A percentile compares a stretch with the other conserved stretches of the same genome.
phyloP scores from a whole-genome alignment of 2,329 filamentous ascomycete species.

The Xylaria sp. region DNA sequence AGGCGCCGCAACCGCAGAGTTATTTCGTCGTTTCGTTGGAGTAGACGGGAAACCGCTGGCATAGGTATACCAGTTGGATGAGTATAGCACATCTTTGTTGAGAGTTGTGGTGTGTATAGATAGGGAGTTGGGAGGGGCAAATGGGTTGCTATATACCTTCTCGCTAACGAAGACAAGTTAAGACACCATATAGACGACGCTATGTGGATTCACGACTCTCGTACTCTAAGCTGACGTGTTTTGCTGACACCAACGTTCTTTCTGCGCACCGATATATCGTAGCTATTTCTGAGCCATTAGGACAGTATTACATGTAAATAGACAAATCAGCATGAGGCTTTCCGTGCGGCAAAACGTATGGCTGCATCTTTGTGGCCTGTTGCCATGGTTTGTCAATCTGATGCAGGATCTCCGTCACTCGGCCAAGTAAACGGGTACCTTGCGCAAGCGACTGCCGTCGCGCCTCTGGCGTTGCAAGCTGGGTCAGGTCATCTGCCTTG shows the following conservation, averaged over 20 bases:
- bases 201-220: slow-evolving; percentile 13
- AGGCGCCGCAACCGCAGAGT: slow-evolving; percentile 36
- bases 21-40: slow-evolving; percentile 15
- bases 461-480: slow-evolving; percentile 24
- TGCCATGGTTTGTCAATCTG: slow-evolving; percentile 6
- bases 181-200: not conserved
- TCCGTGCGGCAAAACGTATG: not conserved
- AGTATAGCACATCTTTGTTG: slow-evolving; percentile 3
- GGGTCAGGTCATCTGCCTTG: slow-evolving; percentile 20
- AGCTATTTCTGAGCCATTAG: not conserved
- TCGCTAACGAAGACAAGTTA: not conserved
- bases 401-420: slow-evolving; percentile 22
- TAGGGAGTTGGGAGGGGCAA: slow-evolving; percentile 5
- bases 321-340: slow-evolving; percentile 6
- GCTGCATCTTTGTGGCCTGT: not conserved
- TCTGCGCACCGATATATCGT: not conserved
- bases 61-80: slow-evolving; percentile 13
- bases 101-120: slow-evolving; percentile 15
- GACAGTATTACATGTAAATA: not conserved
- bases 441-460: slow-evolving; percentile 38
- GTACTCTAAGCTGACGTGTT: slow-evolving; percentile 26
- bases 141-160: not conserved
- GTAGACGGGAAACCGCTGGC: not conserved
- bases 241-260: slow-evolving; percentile 16
- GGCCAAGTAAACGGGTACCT: slow-evolving; percentile 37